Evolutionary conservation across 345 rosid genomes (phyloP).

Genomic region (Angophora floribunda): DNA sequence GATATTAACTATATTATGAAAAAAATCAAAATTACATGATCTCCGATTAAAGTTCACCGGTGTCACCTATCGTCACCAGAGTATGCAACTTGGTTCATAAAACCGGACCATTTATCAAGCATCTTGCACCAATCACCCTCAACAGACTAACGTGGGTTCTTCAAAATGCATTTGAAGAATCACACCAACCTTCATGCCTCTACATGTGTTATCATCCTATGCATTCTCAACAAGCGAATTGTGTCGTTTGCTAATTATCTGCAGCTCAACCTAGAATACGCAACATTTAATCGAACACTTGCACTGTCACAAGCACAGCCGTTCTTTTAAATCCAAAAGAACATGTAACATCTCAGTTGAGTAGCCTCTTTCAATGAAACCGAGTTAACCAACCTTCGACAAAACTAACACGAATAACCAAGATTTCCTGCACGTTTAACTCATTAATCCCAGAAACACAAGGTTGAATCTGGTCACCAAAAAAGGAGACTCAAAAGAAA

Average conservation of each 20-base stretch:
- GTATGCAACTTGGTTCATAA: background rate
- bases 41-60: background rate
- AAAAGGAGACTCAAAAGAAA: background rate
- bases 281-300: background rate
- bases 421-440: background rate
- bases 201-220: background rate
- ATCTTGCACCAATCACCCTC: background rate
- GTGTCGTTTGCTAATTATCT: background rate
- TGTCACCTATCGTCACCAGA: background rate
- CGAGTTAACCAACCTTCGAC: background rate
- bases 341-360: background rate
- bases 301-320: background rate
- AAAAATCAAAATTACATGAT: background rate
- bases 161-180: background rate
- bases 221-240: background rate
- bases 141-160: rapidly evolving
- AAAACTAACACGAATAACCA: background rate
- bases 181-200: background rate
- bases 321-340: background rate
- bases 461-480: background rate
- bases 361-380: background rate
- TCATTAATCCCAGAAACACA: background rate
- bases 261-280: background rate
- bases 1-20: too few relatives aligned
- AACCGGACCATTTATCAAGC: background rate